Evolutionary conservation across 305 asterid species (phyloP), one percentile per base, ranked within the genome.

Genomic region (Fraxinus dipetala): DNA sequence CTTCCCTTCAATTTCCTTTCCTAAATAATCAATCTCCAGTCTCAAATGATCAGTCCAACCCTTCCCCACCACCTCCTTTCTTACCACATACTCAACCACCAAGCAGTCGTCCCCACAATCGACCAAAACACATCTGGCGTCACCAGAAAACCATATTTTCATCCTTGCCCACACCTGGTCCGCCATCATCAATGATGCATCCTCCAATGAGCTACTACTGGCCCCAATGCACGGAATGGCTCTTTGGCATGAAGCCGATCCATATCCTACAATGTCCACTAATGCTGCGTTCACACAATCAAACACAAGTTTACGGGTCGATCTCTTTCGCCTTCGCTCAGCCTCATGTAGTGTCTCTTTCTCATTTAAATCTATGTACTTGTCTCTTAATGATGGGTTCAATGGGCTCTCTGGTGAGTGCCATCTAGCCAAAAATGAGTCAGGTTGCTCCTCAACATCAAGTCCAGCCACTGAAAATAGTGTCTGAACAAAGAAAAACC

Each of bases 351-450:
- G 45, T 36, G 84, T 85, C 22, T 90, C 95, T 85, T 89, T 90
- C 43, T 87, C 93, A 0, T 76, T 86, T 82, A 83, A 35, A 79
- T 88, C 89, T 0, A 92, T 79, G 79, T 91, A 95, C 78, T 84
- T 90, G 77, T 95, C 96, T 84, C 95, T 86, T 76, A 96, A 78
- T 0, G 89, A 91, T 24, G 98, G 99, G 86, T 96, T 93, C 45
- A 96, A 83, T 2, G 94, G 98, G 89, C 98, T 91, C 78, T 90
- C 94, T 1, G 91, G 89, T 0, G 97, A 91, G 88, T 93, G 91
- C 97, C 96, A 94, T 79, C 90, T 88, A 75, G 92, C 73, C 72
- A 87, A 24, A 83, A 84, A 87, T 16, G 91, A 86, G 80, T 83
- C 82, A 0, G 90, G 74, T 78, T 82, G 93, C 80, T 85, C 84